Conservation (phyloP, 148 eudicot species). For the Chenopodium album region DNA sequence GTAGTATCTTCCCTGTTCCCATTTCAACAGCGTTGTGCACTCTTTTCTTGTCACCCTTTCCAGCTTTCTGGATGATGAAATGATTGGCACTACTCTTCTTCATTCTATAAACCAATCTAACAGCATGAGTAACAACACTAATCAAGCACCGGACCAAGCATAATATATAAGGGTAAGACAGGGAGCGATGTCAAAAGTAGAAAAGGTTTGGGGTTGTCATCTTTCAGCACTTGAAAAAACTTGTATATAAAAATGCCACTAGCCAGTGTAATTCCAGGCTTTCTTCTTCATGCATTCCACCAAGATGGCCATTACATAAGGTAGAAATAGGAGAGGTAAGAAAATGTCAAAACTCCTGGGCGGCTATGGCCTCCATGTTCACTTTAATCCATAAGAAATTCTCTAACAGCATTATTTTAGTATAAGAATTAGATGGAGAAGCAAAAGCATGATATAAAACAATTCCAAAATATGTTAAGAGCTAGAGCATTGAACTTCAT, state of each 20-base stretch:
- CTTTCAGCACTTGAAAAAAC: not conserved
- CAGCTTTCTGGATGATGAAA: not conserved
- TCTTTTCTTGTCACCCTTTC: constrained; percentile 15
- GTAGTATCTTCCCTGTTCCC: constrained; percentile 23
- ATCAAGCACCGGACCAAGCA: not conserved
- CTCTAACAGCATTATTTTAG: constrained; percentile 11
- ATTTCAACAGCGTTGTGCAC: constrained; percentile 7
- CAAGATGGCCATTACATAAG: constrained; percentile 14
- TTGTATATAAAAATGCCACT: constrained; percentile 14
- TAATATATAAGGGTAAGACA: not conserved
- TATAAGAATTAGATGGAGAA: constrained; percentile 2
- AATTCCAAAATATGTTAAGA: not conserved
- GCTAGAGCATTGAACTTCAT: not conserved
- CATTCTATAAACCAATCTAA: constrained; percentile 9
- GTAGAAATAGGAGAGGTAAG: constrained; percentile 8
- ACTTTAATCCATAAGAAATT: not conserved
- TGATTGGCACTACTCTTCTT: constrained; percentile 10
- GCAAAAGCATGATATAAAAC: not conserved
- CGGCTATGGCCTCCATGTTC: constrained; percentile 26
- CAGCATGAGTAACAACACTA: not conserved
- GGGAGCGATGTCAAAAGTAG: not conserved
- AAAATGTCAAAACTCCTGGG: constrained; percentile 17
- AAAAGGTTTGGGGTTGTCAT: constrained; percentile 6
- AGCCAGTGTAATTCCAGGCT: constrained; percentile 17
- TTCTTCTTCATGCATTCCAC: constrained; percentile 30